These are phyloP conservation scores for Blastocystis sp. DNA, from an alignment of 352 stramenopile species.

Conservation along the genomic window DNA sequence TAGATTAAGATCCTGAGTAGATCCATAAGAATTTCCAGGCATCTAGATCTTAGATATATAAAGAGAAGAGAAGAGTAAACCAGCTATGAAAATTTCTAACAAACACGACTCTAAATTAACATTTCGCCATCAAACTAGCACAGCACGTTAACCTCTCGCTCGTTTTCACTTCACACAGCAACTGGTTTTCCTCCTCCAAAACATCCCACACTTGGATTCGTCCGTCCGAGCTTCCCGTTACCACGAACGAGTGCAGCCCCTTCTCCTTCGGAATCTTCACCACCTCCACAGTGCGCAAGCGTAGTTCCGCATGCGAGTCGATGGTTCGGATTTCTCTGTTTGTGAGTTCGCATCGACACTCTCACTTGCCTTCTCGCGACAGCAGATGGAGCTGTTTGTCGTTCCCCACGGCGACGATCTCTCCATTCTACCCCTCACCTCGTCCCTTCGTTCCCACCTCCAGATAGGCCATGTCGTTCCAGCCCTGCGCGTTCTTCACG, in stretches of 20 bases:
- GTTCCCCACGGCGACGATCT: slow-evolving; percentile 31
- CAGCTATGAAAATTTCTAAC: background rate
- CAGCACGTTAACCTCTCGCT: slow-evolving; percentile 25
- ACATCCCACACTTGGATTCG: slow-evolving; percentile 40
- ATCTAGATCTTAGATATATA: background rate
- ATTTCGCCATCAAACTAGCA: background rate
- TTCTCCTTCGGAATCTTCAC: slow-evolving; percentile 3
- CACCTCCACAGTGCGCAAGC: background rate
- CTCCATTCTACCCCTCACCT: slow-evolving; percentile 3
- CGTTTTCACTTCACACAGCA: slow-evolving; percentile 34
- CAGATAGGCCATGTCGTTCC: slow-evolving; percentile 29
- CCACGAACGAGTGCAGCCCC: background rate
- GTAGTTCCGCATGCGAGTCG: background rate
- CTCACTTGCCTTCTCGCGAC: background rate
- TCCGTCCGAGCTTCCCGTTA: slow-evolving; percentile 39
- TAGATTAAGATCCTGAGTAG: background rate
- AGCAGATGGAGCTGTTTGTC: slow-evolving; percentile 51
- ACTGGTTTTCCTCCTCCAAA: background rate
- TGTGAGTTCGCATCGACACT: background rate
- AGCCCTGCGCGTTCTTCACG: background rate
- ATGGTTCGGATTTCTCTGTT: background rate
- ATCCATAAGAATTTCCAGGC: slow-evolving; percentile 13
- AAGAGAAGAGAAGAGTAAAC: background rate
- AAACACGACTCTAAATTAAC: slow-evolving; percentile 47
- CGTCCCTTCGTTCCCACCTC: background rate